Evolutionary conservation across 2,329 filamentous ascomycete genomes (phyloP).

Genomic region (Helotiales sp.): DNA sequence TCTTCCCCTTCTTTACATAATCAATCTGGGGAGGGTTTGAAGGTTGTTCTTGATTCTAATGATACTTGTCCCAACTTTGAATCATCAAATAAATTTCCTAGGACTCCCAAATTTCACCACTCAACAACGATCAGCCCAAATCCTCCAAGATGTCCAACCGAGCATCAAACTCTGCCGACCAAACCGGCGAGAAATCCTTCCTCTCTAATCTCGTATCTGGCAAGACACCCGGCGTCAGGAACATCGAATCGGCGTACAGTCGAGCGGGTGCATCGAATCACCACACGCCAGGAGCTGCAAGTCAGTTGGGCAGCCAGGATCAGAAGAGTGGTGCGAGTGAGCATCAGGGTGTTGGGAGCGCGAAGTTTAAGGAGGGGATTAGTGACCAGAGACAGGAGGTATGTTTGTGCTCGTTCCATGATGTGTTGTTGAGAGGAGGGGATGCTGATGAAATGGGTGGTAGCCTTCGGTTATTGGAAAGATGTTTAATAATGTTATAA

Average conservation of each 20-base stretch:
- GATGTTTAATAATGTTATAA: slow-evolving; percentile 35
- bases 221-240: slow-evolving; percentile 29
- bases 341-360: slow-evolving; percentile 30
- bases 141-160: slow-evolving; percentile 20
- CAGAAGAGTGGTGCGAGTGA: slow-evolving; percentile 17
- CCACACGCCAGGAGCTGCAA: slow-evolving; percentile 32
- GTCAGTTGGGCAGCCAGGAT: slow-evolving; percentile 29
- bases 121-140: too few relatives aligned
- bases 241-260: slow-evolving; percentile 35
- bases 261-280: slow-evolving; percentile 33
- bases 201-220: slow-evolving; percentile 17
- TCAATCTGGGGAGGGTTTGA: not conserved
- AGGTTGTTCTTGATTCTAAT: not conserved
- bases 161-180: slow-evolving; percentile 11
- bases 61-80: too few relatives aligned
- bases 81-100: too few relatives aligned
- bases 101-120: too few relatives aligned
- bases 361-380: slow-evolving; percentile 25
- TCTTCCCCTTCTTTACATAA: too few relatives aligned
- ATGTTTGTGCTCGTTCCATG: not conserved
- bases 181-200: not conserved
- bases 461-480: slow-evolving; percentile 31
- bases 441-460: not conserved
- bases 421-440: not conserved
- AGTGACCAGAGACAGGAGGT: slow-evolving; percentile 33